Base-by-base conservation (phyloP, 331 rosid genomes). In the Telfairia occidentalis region DNA sequence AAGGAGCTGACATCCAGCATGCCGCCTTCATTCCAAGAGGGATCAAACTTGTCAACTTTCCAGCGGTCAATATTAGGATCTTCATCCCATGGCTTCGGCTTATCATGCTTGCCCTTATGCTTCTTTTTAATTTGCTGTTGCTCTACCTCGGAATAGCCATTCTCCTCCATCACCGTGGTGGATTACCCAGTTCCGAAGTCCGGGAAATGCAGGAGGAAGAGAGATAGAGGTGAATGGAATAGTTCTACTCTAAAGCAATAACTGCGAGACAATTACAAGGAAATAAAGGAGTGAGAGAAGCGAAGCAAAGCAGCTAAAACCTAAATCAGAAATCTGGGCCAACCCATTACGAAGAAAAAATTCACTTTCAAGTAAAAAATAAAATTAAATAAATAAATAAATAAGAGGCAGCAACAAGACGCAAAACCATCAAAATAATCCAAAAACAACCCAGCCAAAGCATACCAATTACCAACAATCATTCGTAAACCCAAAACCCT, bases 31-130 rank as follows among this genome's bases (percentile, higher is more conserved):
- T 94, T 94, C 98, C 98, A 94, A 3, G 97, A 86, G 29, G 97
- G 90, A 37, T 91, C 93, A 53, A 94, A 94, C 74, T 87, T 87
- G 7, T 91, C 97, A 7, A 94, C 26, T 67, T 79, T 90, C 97
- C 97, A 94, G 4, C 24, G 96, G 73, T 94, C 92, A 8, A 91
- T 90, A 80, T 91, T 87, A 0, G 98, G 98, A 75, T 94, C 97
- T 0, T 94, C 98, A 37, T 94, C 98, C 98, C 97, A 93, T 3
- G 98, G 98, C 83, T 93, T 93, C 1, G 97, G 98, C 80, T 89
- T 93, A 73, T 89, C 96, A 54, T 94, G 98, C 82, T 94, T 94
- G 37, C 92, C 96, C 83, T 94, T 91, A 63, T 83, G 81, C 82
- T 85, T 90, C 58, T 76, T 45, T 70, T 71, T 78, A 55, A 15